Evolutionary conservation across 1,284 basidiomycete species (phyloP).

Genomic region (Omphalotus olearius): DNA sequence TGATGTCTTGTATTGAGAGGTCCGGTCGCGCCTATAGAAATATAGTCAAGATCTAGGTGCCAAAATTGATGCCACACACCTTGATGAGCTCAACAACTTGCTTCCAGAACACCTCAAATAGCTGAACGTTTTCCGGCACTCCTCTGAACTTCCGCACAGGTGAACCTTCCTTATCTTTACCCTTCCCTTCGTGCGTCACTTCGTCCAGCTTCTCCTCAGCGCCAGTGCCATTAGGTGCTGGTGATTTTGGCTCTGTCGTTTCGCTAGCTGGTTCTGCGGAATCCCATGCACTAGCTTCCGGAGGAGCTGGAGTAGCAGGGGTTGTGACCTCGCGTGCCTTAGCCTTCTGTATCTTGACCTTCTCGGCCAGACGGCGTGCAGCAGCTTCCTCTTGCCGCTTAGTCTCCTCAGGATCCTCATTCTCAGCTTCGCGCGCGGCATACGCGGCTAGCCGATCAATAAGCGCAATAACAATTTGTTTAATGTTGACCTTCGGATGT

Average conservation of each 20-base stretch:
- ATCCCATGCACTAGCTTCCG: constrained; percentile 37
- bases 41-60: constrained; percentile 4
- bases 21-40: constrained; percentile 81
- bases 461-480: constrained; percentile 91
- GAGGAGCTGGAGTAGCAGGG: constrained; percentile 24
- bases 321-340: constrained; percentile 49
- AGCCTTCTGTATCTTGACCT: constrained; percentile 72
- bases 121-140: constrained; percentile 85
- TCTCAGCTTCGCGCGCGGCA: constrained; percentile 91
- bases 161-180: constrained; percentile 48
- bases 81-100: constrained; percentile 97
- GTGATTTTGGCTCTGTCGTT: not conserved
- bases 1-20: constrained; percentile 92
- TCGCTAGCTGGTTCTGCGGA: constrained; percentile 17
- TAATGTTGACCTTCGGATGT: constrained; percentile 95
- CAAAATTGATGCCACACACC: constrained; percentile 37
- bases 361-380: constrained; percentile 79
- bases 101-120: constrained; percentile 97
- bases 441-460: constrained; percentile 95
- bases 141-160: constrained; percentile 82
- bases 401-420: constrained; percentile 88
- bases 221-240: constrained; percentile 14
- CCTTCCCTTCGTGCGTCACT: constrained; percentile 40
- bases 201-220: constrained; percentile 25
- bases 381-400: constrained; percentile 89